Evolutionary conservation across 129 eudicot species (phyloP).

Genomic region (Helianthus tuberosus): DNA sequence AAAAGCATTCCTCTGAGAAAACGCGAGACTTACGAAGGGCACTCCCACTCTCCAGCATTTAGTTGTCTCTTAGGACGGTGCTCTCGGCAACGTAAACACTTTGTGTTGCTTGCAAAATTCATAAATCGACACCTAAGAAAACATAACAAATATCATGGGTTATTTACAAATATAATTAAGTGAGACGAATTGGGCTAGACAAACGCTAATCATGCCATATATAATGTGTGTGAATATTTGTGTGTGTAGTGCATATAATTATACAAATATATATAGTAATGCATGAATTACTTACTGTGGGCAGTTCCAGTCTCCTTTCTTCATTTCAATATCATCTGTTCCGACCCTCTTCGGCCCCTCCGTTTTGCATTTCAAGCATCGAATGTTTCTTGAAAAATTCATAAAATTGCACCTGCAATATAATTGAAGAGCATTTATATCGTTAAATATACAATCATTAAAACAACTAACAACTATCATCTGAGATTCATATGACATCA

Average conservation of each 20-base stretch:
- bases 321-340: slow-evolving; percentile 52
- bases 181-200: too few species aligned
- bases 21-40: slow-evolving; percentile 70
- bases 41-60: slow-evolving; percentile 86
- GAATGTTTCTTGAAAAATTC: slow-evolving; percentile 73
- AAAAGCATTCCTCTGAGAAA: background rate
- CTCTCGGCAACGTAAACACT: slow-evolving; percentile 71
- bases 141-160: slow-evolving; percentile 7
- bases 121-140: slow-evolving; percentile 68
- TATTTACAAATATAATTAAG: background rate
- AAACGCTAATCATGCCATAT: background rate
- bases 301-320: slow-evolving; percentile 97
- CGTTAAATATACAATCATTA: background rate
- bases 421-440: slow-evolving; percentile 1
- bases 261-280: background rate
- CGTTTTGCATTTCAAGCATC: slow-evolving; percentile 67
- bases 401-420: slow-evolving; percentile 82
- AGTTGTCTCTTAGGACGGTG: slow-evolving; percentile 67
- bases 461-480: background rate
- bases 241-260: background rate
- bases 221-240: background rate
- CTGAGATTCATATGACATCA: background rate
- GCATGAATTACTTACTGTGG: slow-evolving; percentile 54
- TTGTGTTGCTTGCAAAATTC: slow-evolving; percentile 79
- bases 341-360: slow-evolving; percentile 51